A percentile compares a stretch with the other conserved stretches of the same genome.
Conservation (phyloP, 1,139 yeast genomes). For the Wickerhamomyces sp. region DNA sequence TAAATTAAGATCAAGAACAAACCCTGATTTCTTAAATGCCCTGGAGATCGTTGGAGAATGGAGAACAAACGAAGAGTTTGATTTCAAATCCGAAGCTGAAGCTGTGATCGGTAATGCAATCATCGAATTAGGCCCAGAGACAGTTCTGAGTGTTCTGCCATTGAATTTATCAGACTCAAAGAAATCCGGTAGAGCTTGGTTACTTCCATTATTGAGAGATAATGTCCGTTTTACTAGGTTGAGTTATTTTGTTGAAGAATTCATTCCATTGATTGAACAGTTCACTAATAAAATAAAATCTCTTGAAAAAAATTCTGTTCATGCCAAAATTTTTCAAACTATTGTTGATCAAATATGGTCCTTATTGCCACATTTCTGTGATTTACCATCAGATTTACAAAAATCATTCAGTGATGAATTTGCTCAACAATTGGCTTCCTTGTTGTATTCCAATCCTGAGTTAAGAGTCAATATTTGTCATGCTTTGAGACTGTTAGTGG, state of each 20-base stretch:
- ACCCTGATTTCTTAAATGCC: conserved; percentile 67
- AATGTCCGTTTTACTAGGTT: conserved; percentile 71
- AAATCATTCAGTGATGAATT: conserved; percentile 65
- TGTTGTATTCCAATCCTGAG: conserved; percentile 70
- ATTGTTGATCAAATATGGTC: conserved; percentile 92
- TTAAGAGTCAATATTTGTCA: conserved; percentile 79
- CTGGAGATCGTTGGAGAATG: conserved; percentile 78
- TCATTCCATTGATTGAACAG: conserved; percentile 64
- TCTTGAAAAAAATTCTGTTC: conserved; percentile 50
- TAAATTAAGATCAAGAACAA: conserved; percentile 61
- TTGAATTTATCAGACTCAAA: conserved; percentile 59
- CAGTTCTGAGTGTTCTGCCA: conserved; percentile 69
- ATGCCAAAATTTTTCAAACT: conserved; percentile 73
- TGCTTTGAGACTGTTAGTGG: conserved; percentile 72
- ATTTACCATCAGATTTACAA: conserved; percentile 72
- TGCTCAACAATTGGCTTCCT: conserved; percentile 72
- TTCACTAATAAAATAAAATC: conserved; percentile 39
- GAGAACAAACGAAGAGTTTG: conserved; percentile 76
- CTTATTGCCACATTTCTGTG: conserved; percentile 83
- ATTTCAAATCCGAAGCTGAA: conserved; percentile 76
- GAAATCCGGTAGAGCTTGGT: conserved; percentile 86
- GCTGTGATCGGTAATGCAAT: conserved; percentile 75
- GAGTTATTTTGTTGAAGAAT: conserved; percentile 53
- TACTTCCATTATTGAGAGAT: conserved; percentile 89
- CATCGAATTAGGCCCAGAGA: conserved; percentile 80